Base-by-base conservation (phyloP, 2,329 filamentous ascomycete genomes). In the Penicillium sp. region DNA sequence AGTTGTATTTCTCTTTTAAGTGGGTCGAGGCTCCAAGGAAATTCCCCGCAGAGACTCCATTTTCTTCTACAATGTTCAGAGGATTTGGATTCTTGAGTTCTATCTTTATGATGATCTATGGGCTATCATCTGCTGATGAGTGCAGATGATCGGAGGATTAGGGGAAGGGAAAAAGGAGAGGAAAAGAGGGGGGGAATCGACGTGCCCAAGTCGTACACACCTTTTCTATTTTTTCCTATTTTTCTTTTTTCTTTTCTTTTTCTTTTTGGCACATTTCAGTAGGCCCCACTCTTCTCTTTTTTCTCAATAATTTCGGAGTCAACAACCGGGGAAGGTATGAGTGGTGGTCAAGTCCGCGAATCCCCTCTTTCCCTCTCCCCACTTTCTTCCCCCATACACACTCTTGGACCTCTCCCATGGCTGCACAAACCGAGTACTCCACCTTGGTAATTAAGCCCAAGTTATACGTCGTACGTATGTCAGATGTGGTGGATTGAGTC, bases 391-490 rank as follows among this genome's bases (percentile, higher is more conserved):
- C 39, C 37, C 46, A 44, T 39, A 26, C 44, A 44, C 45, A 37
- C 19, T 35, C 46, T 49, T 24, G 22, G 31, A 49, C 46, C 46
- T 48, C 46, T 8, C 55, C 58, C 44, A 48, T 53, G 49, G 46
- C 50, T 61, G 59, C 59, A 58, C 56, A 56, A 58, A 45, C 19
- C 59, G 55, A 60, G 44, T n/a, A 14, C 49, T 45, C 54, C 52
- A 57, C 54, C 35, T 9, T 16, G 35, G 16, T 39, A 39, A 39
- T 39, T 39, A 39, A 39, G n/a, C 16, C 35, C 35, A 39, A 24
- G 9, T 39, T 39, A 19, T 4, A n/a, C 35, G 35, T 37, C 7
- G 35, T 22, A 42, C n/a, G 39, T 42, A 42, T 42, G 39, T 42
- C 39, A 42, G 39, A 42, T 42, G 3, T 42, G 16, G 35, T 7